Base-by-base conservation (phyloP, 1,284 basidiomycete genomes). In the Pseudozyma sp. region DNA sequence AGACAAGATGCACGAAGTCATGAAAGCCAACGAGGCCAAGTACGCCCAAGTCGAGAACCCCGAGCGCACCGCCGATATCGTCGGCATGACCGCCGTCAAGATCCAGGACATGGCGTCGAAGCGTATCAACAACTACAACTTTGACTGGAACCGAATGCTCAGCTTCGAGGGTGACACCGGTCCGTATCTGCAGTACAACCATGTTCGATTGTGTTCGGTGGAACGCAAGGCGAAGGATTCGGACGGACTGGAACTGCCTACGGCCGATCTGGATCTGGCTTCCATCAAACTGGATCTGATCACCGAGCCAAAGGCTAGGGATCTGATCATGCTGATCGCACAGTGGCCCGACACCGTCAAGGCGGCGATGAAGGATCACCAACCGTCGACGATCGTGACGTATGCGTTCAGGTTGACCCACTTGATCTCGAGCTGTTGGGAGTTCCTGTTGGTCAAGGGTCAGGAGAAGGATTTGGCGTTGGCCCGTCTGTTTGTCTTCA, bases 61-160 rank as follows among this genome's bases (percentile, higher is more conserved):
- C 0, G 91, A 94, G 83, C 86, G 85, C 47, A 92, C 92, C 45
- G 90, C 90, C 67, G 89, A 89, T 78, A 92, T 97, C 84, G 90
- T 98, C 60, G 97, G 96, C 33, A 93, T 97, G 82, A 93, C 94
- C 0, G 95, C 94, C 7, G 92, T 99, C 83, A 99, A 99, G 88
- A 95, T 99, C 78, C 97, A 99, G 86, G 96, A 99, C 85, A 94
- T 98, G 94, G 88, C 91, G 44, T 94, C 92, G 30, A 97, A 95
- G 86, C 94, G 96, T 70, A 92, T 97, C 85, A 97, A 97, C 87
- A 95, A 97, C 87, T 99, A 99, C 87, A 91, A 88, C 14, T 98
- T 97, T 86, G 92, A 95, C 86, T 95, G 93, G 91, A 90, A 92
- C 75, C 90, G 95, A 54, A 97, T 97, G 92, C 90, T 93, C 56